Evolutionary conservation across 139 green algal species (phyloP), one percentile per base, ranked within the genome.

Genomic region (Choricystis sp.): DNA sequence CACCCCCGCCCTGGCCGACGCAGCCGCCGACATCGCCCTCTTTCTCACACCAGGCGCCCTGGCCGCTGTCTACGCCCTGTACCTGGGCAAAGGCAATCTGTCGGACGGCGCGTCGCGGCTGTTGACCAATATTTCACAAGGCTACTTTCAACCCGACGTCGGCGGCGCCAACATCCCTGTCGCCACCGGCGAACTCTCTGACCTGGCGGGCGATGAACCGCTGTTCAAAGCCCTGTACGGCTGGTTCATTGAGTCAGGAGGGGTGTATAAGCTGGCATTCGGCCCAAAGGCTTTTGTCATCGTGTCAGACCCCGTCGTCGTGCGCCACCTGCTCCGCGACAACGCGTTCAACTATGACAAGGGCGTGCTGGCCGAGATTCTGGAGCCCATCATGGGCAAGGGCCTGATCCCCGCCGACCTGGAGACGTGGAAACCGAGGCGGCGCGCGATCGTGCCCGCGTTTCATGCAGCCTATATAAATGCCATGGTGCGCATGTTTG

Each of bases 361-460:
- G 79, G 93, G 93, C 21, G 85, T 98, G 31, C 79, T 99, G 70
- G 91, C 93, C 20, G 93, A 99, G 71, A 97, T 99, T 59, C 79
- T 99, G 55, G 89, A 98, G 81, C 91, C 93, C 59, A 98, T 99
- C 84, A 99, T 99, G 93, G 93, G 93, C 58, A 98, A 97, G 70
- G 93, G 93, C 3, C 84, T 99, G 55, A 98, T 98, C 70, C 92
- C 93, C 20, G 86, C 86, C 23, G 85, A 92, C 61, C 63, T 89
- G 24, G 87, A 91, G 57, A 92, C 83, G 5, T 94, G 87, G 88
- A 93, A 94, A 70, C 70, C 85, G 25, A 72, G 93, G 24, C 75
- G 93, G 2, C 72, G 89, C 26, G 84, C 83, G 52, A 84, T 99
- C 5, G 89, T 96, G 29, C 94, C 94, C 1, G 91, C 80, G 14